Evolutionary conservation across 257 asterid species (phyloP).

Genomic region (Primulina eburnea): DNA sequence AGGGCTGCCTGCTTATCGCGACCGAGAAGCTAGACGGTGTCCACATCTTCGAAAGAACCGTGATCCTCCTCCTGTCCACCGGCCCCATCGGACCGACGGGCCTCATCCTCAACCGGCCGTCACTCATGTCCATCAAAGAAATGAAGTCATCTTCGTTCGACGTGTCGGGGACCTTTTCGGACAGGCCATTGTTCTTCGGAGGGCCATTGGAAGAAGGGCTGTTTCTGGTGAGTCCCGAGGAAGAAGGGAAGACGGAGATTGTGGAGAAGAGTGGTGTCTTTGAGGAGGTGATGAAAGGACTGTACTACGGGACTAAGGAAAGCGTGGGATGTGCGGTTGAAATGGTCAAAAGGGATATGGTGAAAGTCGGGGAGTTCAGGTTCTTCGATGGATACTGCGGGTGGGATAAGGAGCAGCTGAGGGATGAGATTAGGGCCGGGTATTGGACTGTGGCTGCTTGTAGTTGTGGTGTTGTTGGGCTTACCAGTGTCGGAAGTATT

Average conservation of each 20-base stretch:
- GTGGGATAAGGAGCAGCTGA: constrained; percentile 69
- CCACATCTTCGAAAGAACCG: constrained; percentile 80
- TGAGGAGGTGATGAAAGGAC: constrained; percentile 75
- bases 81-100: constrained; percentile 73
- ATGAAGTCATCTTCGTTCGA: constrained; percentile 56
- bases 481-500: constrained; percentile 41
- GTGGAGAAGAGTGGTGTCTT: constrained; percentile 60
- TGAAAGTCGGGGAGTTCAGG: constrained; percentile 52
- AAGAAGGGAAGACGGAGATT: constrained; percentile 26
- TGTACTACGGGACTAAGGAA: constrained; percentile 72
- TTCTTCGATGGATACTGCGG: constrained; percentile 88
- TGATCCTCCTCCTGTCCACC: constrained; percentile 59
- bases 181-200: constrained; percentile 73
- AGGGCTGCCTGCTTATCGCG: constrained; percentile 70
- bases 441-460: constrained; percentile 89
- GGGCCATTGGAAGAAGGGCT: constrained; percentile 84
- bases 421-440: constrained; percentile 72
- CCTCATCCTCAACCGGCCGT: constrained; percentile 78
- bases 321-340: constrained; percentile 62
- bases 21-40: constrained; percentile 84
- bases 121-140: constrained; percentile 87
- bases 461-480: constrained; percentile 60
- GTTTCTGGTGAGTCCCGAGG: constrained; percentile 48
- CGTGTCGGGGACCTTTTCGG: constrained; percentile 48
- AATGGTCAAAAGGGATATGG: constrained; percentile 37